phyloP scores from a whole-genome alignment of 2,329 filamentous ascomycete genomes.

The Lecanosticta acicola region DNA sequence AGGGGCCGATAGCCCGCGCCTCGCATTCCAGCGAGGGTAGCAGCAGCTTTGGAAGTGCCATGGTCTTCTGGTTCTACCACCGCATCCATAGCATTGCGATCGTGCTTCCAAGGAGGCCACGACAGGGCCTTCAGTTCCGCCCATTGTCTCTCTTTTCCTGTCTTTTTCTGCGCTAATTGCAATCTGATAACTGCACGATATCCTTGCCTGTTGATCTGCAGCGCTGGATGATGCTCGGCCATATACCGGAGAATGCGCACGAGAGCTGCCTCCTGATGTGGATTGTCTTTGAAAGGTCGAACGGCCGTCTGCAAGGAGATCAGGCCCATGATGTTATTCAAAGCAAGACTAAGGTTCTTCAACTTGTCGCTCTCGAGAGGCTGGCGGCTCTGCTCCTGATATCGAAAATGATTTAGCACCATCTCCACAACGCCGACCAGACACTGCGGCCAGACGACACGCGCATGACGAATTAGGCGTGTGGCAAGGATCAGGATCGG shows the following conservation, averaged over 20 bases:
- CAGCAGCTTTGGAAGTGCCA: constrained; percentile 52
- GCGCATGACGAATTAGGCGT: constrained; percentile 48
- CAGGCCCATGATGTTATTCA: constrained; percentile 29
- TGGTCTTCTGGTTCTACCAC: constrained; percentile 51
- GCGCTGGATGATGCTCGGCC: constrained; percentile 48
- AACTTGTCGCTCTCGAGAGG: background rate
- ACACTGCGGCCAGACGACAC: constrained; percentile 44
- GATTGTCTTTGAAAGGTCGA: constrained; percentile 45
- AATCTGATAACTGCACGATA: constrained; percentile 52
- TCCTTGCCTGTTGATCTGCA: constrained; percentile 53
- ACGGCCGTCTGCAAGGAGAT: constrained; percentile 37
- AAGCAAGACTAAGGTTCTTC: constrained; percentile 7
- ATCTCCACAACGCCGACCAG: constrained; percentile 27
- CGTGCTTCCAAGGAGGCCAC: constrained; percentile 63
- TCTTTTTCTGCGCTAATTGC: constrained; percentile 56
- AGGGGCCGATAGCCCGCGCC: constrained; percentile 53
- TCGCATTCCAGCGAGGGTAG: constrained; percentile 51
- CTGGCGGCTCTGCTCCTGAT: background rate
- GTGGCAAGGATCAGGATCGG: constrained; percentile 38
- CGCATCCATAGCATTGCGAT: constrained; percentile 56
- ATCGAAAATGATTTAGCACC: constrained; percentile 14
- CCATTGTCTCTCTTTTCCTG: constrained; percentile 51
- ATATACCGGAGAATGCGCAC: constrained; percentile 54
- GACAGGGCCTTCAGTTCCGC: constrained; percentile 54
- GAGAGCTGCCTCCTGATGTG: constrained; percentile 52